Evolutionary conservation across 148 eudicot species (phyloP), one percentile per base, ranked within the genome.

Genomic region (Polygonum maritimum): DNA sequence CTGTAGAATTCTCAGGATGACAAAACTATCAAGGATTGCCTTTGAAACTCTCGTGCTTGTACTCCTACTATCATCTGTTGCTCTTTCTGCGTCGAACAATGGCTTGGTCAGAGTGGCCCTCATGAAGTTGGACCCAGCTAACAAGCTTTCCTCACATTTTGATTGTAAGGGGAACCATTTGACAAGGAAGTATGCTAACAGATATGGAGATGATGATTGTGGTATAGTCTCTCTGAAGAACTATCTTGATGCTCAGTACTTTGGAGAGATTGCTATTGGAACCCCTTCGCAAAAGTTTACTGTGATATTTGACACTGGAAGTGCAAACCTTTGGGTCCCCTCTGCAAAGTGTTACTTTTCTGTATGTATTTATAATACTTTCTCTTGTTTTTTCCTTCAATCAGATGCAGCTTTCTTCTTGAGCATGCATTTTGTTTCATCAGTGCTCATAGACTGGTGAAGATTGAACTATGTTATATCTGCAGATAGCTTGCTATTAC

Each of bases 291-390:
- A 93, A 73, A 93, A 87, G 45, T 91, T 93, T 82, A 89, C 90
- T 26, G 98, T 93, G 76, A 85, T 93, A 70, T 93, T 93, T 54
- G 98, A 93, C 83, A 91, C 94, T 9, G 98, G 98, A 78, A 93
- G 97, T 78, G 91, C 98, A 45, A 91, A 91, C 81, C 90, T 93
- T 62, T 93, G 97, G 97, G 91, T 91, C 79, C 98, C 97, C 19
- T 93, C 96, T 60, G 83, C 87, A 47, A 91, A 91, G 82, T 93
- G 98, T 79, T 87, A 85, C 71, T 83, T 93, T 69, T 93, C 94
- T 38, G 98, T 93, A 82, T 87, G 92, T 86, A 41, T 33, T 65
- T 51, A 14, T 51, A 15, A 3, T 16, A 16, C 7, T 51, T 5
- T 51, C 57, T 16, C 18, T 3, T 57, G 11, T 18, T 19, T 76